Evolutionary conservation across 2,329 filamentous ascomycete species (phyloP).

Genomic region (Neopestalotiopsis sp.): DNA sequence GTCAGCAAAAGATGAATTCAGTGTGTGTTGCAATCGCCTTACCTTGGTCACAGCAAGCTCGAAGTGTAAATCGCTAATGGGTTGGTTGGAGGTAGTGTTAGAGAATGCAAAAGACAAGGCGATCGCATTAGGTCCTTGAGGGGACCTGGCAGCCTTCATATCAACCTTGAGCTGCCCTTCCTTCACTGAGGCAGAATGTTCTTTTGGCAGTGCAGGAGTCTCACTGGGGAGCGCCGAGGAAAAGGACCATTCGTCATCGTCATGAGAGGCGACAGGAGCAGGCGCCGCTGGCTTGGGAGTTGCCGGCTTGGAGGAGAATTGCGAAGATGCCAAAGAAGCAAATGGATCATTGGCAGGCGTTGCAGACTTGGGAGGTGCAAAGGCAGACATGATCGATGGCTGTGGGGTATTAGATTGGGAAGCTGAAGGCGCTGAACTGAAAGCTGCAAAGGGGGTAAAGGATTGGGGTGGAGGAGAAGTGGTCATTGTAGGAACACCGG

Average conservation of each 20-base stretch:
- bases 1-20: neutral
- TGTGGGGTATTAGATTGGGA: constrained; percentile 61
- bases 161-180: constrained; percentile 75
- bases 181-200: constrained; percentile 70
- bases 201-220: constrained; percentile 55
- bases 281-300: constrained; percentile 37
- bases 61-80: constrained; percentile 82
- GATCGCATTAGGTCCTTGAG: constrained; percentile 61
- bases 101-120: constrained; percentile 81
- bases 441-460: constrained; percentile 61
- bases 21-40: constrained; percentile 26
- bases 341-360: constrained; percentile 53
- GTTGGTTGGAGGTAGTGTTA: constrained; percentile 70
- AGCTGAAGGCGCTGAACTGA: constrained; percentile 52
- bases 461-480: constrained; percentile 47
- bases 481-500: constrained; percentile 40
- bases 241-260: constrained; percentile 95
- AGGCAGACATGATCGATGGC: constrained; percentile 46
- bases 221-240: constrained; percentile 79
- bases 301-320: constrained; percentile 42
- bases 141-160: constrained; percentile 69
- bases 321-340: constrained; percentile 50
- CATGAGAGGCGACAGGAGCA: constrained; percentile 43
- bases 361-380: constrained; percentile 45
- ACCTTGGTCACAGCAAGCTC: constrained; percentile 95